These are phyloP conservation scores for Podila epigama DNA, from an alignment of 192 early-diverging fungal genomes.

Conservation along the genomic window DNA sequence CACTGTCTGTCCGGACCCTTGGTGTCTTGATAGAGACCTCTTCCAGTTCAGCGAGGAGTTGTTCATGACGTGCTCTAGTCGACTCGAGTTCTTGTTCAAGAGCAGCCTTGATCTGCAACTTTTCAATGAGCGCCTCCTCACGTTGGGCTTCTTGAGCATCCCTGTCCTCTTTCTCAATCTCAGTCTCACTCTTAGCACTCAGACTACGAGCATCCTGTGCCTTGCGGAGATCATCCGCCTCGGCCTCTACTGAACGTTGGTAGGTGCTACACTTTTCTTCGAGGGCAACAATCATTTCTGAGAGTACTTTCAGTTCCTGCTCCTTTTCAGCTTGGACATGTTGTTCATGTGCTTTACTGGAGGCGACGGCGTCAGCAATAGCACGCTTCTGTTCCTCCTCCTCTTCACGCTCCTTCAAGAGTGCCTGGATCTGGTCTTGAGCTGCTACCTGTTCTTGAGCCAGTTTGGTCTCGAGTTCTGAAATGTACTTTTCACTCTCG, in stretches of 20 bases:
- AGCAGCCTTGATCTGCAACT: constrained; percentile 22
- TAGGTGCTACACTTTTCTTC: constrained; percentile 16
- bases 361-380: too few species aligned
- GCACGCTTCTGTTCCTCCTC: neutral
- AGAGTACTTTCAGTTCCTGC: constrained; percentile 11
- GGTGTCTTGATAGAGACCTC: neutral
- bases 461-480: constrained; percentile 33
- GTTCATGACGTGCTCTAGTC: neutral
- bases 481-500: constrained; percentile 31
- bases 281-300: constrained; percentile 9
- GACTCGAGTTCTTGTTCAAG: constrained; percentile 23
- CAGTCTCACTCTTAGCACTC: neutral
- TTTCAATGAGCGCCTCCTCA: constrained; percentile 22
- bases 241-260: constrained; percentile 12
- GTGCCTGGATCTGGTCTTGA: constrained; percentile 26
- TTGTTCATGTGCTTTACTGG: neutral
- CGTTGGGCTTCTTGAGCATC: constrained; percentile 9
- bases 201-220: neutral
- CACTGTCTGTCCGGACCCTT: constrained; percentile 7
- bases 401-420: constrained; percentile 32
- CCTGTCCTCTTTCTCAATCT: constrained; percentile 2
- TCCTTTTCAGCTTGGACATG: constrained; percentile 3
- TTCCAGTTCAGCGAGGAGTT: constrained; percentile 1
- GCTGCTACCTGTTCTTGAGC: constrained; percentile 9
- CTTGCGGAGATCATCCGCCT: constrained; percentile 4